Evolutionary conservation across 345 rosid species (phyloP).

Genomic region (Heritiera fomes): DNA sequence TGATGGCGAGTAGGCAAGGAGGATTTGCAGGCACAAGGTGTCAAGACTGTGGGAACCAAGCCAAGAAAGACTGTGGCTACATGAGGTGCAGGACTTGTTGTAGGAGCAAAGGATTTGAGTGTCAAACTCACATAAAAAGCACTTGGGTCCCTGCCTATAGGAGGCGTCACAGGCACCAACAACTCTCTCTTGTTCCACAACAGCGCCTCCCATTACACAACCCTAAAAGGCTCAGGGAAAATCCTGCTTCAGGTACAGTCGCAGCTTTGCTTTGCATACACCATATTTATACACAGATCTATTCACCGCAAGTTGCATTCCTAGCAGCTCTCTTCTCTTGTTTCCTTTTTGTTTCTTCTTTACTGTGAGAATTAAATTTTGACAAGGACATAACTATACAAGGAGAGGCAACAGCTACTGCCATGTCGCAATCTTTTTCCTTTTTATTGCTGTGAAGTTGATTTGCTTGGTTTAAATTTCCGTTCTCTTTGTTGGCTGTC

Average conservation of each 20-base stretch:
- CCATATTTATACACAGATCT: background rate
- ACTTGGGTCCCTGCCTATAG: slow-evolving; percentile 71
- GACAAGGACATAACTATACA: slow-evolving; percentile 13
- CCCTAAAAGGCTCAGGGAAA: slow-evolving; percentile 38
- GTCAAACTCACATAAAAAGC: slow-evolving; percentile 66
- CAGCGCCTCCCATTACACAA: slow-evolving; percentile 18
- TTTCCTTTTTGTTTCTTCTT: background rate
- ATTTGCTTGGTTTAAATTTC: background rate
- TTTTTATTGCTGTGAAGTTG: background rate
- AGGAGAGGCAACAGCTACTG: background rate
- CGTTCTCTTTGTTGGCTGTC: background rate
- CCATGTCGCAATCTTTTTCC: background rate
- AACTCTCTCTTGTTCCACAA: slow-evolving; percentile 14
- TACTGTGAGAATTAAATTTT: background rate
- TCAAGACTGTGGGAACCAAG: slow-evolving; percentile 74
- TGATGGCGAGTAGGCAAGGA: slow-evolving; percentile 25
- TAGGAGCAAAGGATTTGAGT: slow-evolving; percentile 51
- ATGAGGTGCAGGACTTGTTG: slow-evolving; percentile 69
- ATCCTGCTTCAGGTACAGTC: slow-evolving; percentile 22
- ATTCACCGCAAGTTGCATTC: background rate
- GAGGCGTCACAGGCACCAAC: slow-evolving; percentile 33
- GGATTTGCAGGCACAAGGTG: slow-evolving; percentile 44
- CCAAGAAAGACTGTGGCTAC: slow-evolving; percentile 58
- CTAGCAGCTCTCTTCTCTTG: background rate
- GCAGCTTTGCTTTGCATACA: background rate